Evolutionary conservation across 2,329 filamentous ascomycete genomes (phyloP).

Genomic region (Aspergillus pseudonomiae): DNA sequence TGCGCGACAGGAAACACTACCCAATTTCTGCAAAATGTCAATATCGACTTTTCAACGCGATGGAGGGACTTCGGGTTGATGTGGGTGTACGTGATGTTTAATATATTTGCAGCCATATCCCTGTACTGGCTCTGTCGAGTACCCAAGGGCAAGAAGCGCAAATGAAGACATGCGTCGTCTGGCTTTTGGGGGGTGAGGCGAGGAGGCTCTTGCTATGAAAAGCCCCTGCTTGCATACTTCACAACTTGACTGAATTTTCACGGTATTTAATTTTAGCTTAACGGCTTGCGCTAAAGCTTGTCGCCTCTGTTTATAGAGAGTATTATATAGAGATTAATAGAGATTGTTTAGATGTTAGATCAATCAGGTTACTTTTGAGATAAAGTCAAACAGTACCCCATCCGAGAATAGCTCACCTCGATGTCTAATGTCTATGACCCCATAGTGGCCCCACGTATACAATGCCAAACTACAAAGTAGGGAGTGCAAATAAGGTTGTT

Average conservation of each 20-base stretch:
- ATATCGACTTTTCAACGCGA: not conserved
- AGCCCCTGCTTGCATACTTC: not conserved
- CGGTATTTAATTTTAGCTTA: not conserved
- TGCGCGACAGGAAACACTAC: constrained; percentile 2
- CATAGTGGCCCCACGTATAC: no score
- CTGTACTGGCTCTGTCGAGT: not conserved
- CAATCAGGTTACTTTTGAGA: not conserved
- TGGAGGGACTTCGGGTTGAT: not conserved
- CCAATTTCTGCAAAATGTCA: constrained; percentile 1
- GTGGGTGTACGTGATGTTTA: constrained; percentile 1
- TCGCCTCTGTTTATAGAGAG: not conserved
- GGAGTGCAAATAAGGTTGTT: no score
- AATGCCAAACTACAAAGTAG: no score
- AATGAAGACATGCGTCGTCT: not conserved
- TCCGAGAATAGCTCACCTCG: no score
- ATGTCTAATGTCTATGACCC: no score
- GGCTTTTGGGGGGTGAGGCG: no score
- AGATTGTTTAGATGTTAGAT: not conserved
- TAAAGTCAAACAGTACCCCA: no score
- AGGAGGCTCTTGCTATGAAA: not conserved
- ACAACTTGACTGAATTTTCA: not conserved
- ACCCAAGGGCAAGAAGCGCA: not conserved
- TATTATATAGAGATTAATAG: not conserved
- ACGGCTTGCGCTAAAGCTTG: not conserved
- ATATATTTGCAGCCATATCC: not conserved